Base-by-base conservation (phyloP, 768 basidiomycete species). In the Tricholoma furcatifolium region DNA sequence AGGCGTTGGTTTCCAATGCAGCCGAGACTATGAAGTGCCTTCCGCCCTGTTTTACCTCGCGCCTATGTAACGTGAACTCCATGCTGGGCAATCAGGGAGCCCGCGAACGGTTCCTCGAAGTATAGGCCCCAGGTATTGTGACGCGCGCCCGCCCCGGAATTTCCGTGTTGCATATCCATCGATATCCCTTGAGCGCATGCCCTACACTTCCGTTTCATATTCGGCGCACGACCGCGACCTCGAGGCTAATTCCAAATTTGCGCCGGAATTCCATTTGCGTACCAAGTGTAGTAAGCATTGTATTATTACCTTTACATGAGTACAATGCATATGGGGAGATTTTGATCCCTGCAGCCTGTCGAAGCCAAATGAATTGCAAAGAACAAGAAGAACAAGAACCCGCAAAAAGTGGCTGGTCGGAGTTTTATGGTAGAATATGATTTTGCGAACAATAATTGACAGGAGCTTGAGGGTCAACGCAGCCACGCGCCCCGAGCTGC, bases 401-500 rank as follows among this genome's bases (percentile, higher is more conserved):
- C 14, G 10, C 3, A 27, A 3, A 27, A 27, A 27, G 27, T 27
- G 27, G 27, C 27, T 27, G 27, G 27, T 27, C 27, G 27, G 27
- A 27, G 27, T 27, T 27, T 4, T 27, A 27, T 27, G 3, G 27
- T 27, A 27, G 27, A 27, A 27, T 27, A 27, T 27, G 27, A 27
- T 27, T 7, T 27, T 27, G 27, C 7, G 27, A 27, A 27, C 27
- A 53, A 41, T 34, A 42, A 47, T 44, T 47, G 35, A 27, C 6
- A 30, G 30, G 31, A n/a, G n/a, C n/a, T n/a, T n/a, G n/a, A 36
- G 35, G 35, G 50, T 43, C 43, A 43, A 53, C 43, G 42, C 47
- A 50, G 48, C 45, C 44, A 50, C 56, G 44, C 41, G 17, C 24
- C 11, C 43, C 50, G 48, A 65, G 63, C 66, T 56, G 77, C 81